phyloP scores from a whole-genome alignment of 139 green algal species.

The Zygnema cylindricum region DNA sequence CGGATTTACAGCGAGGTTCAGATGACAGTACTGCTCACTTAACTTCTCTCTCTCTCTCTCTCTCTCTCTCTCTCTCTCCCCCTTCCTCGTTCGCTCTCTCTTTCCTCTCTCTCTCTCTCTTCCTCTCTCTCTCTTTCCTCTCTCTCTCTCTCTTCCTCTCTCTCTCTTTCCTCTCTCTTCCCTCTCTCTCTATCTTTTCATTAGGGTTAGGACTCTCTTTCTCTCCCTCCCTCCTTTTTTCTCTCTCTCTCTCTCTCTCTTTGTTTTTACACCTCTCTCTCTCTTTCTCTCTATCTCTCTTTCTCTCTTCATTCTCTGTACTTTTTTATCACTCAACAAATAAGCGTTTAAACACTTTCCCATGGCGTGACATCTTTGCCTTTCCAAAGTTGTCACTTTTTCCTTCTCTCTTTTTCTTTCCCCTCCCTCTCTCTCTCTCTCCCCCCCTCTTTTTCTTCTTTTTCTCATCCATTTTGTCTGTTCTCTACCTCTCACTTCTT shows the following conservation, averaged over 20 bases:
- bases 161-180: background rate
- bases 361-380: too few relatives aligned
- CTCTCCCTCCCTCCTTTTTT: too few relatives aligned
- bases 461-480: background rate
- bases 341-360: background rate
- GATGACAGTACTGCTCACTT: too few relatives aligned
- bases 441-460: conserved; percentile 13
- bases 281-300: background rate
- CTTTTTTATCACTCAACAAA: background rate
- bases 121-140: background rate
- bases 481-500: background rate
- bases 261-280: background rate
- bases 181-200: background rate
- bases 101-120: background rate
- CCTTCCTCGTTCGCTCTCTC: background rate
- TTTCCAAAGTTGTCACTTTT: background rate
- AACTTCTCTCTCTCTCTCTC: background rate
- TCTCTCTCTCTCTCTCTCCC: background rate
- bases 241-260: conserved; percentile 16
- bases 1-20: too few relatives aligned
- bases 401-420: background rate
- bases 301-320: background rate
- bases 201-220: too few relatives aligned
- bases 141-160: conserved; percentile 1
- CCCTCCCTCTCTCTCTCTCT: background rate